Evolutionary conservation across 495 filamentous ascomycete genomes (phyloP).

Genomic region (Pseudomonodictys pantanalensis): DNA sequence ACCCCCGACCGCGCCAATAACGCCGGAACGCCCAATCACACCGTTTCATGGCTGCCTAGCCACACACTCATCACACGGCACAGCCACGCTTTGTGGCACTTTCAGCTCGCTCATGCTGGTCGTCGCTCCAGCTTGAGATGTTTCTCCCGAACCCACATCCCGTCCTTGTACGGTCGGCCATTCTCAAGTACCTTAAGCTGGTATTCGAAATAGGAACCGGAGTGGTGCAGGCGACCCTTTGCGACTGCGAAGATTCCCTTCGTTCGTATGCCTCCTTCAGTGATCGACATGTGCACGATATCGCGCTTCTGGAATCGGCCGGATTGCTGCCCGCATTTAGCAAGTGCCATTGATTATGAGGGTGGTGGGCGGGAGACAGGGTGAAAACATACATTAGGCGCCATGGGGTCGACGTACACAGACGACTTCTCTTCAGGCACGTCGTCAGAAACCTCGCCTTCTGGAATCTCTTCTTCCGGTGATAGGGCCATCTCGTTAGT

Average conservation of each 20-base stretch:
- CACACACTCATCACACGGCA: conserved; percentile 7
- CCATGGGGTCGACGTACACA: conserved; percentile 7
- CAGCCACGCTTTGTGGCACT: background rate
- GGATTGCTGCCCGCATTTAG: background rate
- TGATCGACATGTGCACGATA: conserved; percentile 19
- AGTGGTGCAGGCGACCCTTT: background rate
- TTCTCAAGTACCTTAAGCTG: conserved; percentile 6
- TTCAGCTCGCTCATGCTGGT: no score
- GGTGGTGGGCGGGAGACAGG: background rate
- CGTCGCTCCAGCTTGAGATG: conserved; percentile 1
- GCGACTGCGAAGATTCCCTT: conserved; percentile 18
- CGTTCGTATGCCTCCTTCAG: conserved; percentile 4
- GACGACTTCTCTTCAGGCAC: conserved; percentile 7
- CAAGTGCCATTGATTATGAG: background rate
- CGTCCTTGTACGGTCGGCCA: conserved; percentile 8
- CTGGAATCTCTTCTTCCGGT: background rate
- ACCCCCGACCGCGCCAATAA: background rate
- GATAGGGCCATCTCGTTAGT: background rate
- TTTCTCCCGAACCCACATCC: conserved; percentile 23
- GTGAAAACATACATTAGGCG: background rate
- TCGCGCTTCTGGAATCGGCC: conserved; percentile 8
- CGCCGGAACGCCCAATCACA: conserved; percentile 4
- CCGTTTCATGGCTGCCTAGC: conserved; percentile 5
- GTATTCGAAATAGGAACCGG: conserved; percentile 13
- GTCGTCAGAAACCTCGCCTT: background rate